Base-by-base conservation (phyloP, 2,329 filamentous ascomycete species). In the Colletotrichum filicis region DNA sequence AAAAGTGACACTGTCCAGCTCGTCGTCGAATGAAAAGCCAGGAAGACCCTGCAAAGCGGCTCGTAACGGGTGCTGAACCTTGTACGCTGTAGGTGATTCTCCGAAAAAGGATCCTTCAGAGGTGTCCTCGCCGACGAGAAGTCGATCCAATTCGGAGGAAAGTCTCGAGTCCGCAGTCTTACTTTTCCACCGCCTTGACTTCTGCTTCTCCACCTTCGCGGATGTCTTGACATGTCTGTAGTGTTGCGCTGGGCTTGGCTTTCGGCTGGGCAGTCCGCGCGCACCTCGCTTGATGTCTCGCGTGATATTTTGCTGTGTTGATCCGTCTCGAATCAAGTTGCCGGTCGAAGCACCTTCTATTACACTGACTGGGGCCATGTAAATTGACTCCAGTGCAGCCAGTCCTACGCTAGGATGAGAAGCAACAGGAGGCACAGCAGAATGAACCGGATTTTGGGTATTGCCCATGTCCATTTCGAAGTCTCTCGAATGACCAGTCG, bases 1-100 rank as follows among this genome's bases (percentile, higher is more conserved):
- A 5, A 71, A 73, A 4, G 37, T 61, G 46, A 73, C 37, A 22
- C 26, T 49, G 24, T 73, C 66, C 8, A 73, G 60, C 49, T 73
- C 71, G 12, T 46, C 49, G 7, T 60, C 71, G 30, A 61, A 73
- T 5, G 49, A 42, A 22, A 70, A 70, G 4, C 71, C 71, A 1
- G 66, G 71, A 9, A 73, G 8, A 30, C 56, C 66, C 22, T 66
- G 71, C 0, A 73, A 56, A 0, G 70, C 60, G 1, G 66, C 53
- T 9, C 71, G 60, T 0, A 73, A 49, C 0, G 71, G 71, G 37
- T 73, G 71, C 1, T 70, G 60, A 9, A 64, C 35, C 22, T 49
- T 49, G 26, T 68, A 42, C 6, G 52, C 22, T n/a, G 55, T 37
- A 14, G 26, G 19, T 5, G 30, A n/a, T n/a, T 61, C 30, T 1